Evolutionary conservation across 2,329 filamentous ascomycete genomes (phyloP).

Genomic region (Hypocrella siamensis): DNA sequence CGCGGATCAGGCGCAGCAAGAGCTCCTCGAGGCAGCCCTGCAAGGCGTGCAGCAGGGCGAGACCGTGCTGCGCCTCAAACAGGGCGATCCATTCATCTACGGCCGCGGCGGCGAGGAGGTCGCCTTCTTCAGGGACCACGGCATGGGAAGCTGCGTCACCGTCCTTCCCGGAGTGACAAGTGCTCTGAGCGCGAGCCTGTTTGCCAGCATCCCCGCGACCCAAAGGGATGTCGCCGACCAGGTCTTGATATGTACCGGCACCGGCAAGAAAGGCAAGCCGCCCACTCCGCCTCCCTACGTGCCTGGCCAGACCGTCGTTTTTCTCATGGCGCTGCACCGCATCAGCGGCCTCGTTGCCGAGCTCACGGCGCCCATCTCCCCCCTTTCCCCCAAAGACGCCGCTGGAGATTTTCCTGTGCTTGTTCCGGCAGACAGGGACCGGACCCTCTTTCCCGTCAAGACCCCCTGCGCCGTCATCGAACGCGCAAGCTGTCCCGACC

Average conservation of each 20-base stretch:
- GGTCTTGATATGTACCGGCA: conserved; percentile 90
- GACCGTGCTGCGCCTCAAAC: conserved; percentile 79
- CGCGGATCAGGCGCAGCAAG: conserved; percentile 82
- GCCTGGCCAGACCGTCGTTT: conserved; percentile 67
- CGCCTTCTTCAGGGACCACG: conserved; percentile 60
- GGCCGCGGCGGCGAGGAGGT: conserved; percentile 90
- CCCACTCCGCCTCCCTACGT: conserved; percentile 72
- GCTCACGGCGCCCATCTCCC: conserved; percentile 35
- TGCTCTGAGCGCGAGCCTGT: conserved; percentile 72
- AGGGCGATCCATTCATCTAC: conserved; percentile 94
- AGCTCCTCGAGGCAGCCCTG: conserved; percentile 67
- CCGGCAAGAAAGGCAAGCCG: conserved; percentile 73
- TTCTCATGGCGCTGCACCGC: conserved; percentile 88
- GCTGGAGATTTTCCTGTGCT: not conserved
- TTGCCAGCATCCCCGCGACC: conserved; percentile 75
- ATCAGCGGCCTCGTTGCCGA: conserved; percentile 59
- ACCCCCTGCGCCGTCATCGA: conserved; percentile 90
- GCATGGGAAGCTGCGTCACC: conserved; percentile 44
- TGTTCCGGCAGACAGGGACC: conserved; percentile 6
- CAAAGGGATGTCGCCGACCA: conserved; percentile 85
- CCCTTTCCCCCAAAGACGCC: not conserved
- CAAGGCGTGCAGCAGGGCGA: conserved; percentile 49
- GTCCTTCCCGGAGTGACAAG: conserved; percentile 87
- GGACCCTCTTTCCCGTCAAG: conserved; percentile 49
- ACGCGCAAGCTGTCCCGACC: conserved; percentile 83